A percentile compares a stretch with the other conserved stretches of the same genome.
Evolutionary conservation across 768 basidiomycete genomes (phyloP).

Genomic region (Exidia glandulosa): DNA sequence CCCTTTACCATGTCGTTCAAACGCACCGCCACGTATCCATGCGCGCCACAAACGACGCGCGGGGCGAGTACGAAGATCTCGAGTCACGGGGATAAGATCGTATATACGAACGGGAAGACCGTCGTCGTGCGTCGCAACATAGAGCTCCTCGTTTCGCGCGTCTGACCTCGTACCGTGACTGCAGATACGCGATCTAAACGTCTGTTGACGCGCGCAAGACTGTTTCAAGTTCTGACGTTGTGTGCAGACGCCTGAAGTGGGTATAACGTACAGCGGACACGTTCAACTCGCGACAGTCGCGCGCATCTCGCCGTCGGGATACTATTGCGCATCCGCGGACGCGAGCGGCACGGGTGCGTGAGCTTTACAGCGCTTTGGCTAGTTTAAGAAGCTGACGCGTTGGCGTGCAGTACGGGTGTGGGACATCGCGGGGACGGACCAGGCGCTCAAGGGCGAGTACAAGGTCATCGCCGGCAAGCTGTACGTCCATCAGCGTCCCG

Average conservation of each 20-base stretch:
- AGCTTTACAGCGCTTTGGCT: not conserved
- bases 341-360: slow-evolving; percentile 60
- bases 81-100: slow-evolving; percentile 64
- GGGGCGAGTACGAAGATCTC: slow-evolving; percentile 71
- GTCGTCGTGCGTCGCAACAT: slow-evolving; percentile 61
- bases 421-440: slow-evolving; percentile 83
- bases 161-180: not conserved
- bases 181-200: slow-evolving; percentile 78
- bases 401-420: slow-evolving; percentile 66
- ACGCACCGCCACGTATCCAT: slow-evolving; percentile 36
- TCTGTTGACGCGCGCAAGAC: slow-evolving; percentile 21
- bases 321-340: slow-evolving; percentile 91
- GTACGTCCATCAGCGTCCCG: too few species aligned
- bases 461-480: slow-evolving; percentile 51
- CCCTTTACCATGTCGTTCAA: too few species aligned
- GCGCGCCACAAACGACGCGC: slow-evolving; percentile 57
- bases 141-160: slow-evolving; percentile 1
- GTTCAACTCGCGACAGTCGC: slow-evolving; percentile 80
- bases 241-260: slow-evolving; percentile 50
- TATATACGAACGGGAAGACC: slow-evolving; percentile 75
- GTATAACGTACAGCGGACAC: slow-evolving; percentile 67
- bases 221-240: slow-evolving; percentile 1
- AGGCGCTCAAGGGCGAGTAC: slow-evolving; percentile 71
- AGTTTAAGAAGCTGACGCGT: not conserved
- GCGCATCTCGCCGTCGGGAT: slow-evolving; percentile 85